These are phyloP conservation scores for Neurospora sp. DNA, from an alignment of 495 filamentous ascomycete species.

Conservation along the genomic window DNA sequence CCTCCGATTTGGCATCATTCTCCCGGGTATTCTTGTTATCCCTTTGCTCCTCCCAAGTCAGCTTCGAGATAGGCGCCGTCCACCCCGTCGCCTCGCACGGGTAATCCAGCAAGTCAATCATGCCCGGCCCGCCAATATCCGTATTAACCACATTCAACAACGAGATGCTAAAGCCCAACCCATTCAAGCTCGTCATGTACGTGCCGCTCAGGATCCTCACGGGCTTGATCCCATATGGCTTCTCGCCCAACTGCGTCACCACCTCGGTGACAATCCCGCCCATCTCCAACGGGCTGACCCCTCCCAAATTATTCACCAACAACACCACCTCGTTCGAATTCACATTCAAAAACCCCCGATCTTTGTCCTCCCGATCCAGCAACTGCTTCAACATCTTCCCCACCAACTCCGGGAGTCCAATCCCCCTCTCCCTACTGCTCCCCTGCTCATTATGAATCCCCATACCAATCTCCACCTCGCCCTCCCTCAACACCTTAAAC, in stretches of 20 bases:
- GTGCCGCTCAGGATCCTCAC: conserved; percentile 56
- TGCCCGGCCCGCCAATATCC: conserved; percentile 64
- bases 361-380: conserved; percentile 60
- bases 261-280: conserved; percentile 85
- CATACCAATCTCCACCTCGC: conserved; percentile 93
- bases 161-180: conserved; percentile 82
- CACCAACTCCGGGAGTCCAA: conserved; percentile 61
- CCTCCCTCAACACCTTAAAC: conserved; percentile 46
- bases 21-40: conserved; percentile 33
- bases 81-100: conserved; percentile 80
- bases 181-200: conserved; percentile 84
- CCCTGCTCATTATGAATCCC: conserved; percentile 97
- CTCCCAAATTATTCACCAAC: conserved; percentile 90
- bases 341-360: conserved; percentile 59
- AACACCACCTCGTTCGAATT: conserved; percentile 58
- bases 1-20: conserved; percentile 27
- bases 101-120: conserved; percentile 81
- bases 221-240: conserved; percentile 60
- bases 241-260: conserved; percentile 55
- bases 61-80: conserved; percentile 59
- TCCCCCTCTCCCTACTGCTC: conserved; percentile 52
- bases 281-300: conserved; percentile 78
- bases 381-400: conserved; percentile 71
- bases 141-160: conserved; percentile 75
- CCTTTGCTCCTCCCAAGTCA: conserved; percentile 43